These are phyloP conservation scores for Chalara sp. DNA, from an alignment of 2,329 filamentous ascomycete species.

Conservation along the genomic window DNA sequence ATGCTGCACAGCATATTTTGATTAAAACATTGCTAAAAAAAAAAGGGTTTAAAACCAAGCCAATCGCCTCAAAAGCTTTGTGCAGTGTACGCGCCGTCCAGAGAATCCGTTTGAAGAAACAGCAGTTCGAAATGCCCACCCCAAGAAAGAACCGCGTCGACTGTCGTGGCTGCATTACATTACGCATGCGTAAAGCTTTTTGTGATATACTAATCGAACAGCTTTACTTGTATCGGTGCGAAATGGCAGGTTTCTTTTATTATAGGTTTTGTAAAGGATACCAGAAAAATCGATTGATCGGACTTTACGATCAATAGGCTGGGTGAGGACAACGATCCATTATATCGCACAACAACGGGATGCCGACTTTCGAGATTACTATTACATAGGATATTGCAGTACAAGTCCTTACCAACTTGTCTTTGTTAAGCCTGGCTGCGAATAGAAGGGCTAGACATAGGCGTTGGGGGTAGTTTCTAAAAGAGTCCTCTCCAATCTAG, in stretches of 20 bases:
- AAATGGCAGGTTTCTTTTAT: neutral
- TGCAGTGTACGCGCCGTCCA: neutral
- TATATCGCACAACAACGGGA: constrained; percentile 18
- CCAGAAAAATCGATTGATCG: neutral
- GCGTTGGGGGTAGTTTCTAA: constrained; percentile 28
- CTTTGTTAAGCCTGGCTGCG: constrained; percentile 22
- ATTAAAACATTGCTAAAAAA: neutral
- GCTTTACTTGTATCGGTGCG: constrained; percentile 7
- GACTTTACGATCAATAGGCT: constrained; percentile 9
- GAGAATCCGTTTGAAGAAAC: constrained; percentile 3
- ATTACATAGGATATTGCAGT: no score
- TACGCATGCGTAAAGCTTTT: constrained; percentile 22
- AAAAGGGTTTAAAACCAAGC: neutral
- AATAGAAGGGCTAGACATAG: constrained; percentile 30
- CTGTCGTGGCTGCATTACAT: constrained; percentile 2
- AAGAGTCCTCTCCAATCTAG: constrained; percentile 20
- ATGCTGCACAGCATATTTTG: neutral
- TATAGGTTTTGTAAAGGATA: constrained; percentile 3
- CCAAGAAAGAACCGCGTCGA: constrained; percentile 3
- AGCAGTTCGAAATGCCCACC: constrained; percentile 4
- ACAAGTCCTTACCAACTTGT: no score
- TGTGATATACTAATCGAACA: constrained; percentile 21
- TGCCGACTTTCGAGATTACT: no score
- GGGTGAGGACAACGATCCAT: constrained; percentile 23
- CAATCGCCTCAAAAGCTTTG: neutral